These are phyloP conservation scores for Aspergillus neoniger DNA, from an alignment of 2,329 filamentous ascomycete species.

Conservation along the genomic window DNA sequence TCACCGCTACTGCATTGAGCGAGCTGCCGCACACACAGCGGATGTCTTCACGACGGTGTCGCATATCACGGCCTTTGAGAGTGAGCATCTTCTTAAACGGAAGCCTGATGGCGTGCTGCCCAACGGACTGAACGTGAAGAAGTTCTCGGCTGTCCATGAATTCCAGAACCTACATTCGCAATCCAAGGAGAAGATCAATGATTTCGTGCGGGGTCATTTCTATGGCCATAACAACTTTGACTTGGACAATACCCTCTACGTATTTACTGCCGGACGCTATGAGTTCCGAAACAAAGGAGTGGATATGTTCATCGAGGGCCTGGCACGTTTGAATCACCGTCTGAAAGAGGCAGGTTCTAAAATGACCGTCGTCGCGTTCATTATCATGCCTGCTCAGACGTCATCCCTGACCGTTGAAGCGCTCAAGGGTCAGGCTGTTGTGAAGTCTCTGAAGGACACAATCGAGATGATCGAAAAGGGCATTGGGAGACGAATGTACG, in stretches of 20 bases:
- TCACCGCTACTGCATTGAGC: conserved; percentile 97
- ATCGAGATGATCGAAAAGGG: conserved; percentile 89
- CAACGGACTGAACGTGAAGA: conserved; percentile 96
- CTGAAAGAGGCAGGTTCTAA: conserved; percentile 84
- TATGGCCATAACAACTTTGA: conserved; percentile 98
- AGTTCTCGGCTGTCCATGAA: conserved; percentile 97
- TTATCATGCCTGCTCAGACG: conserved; percentile 98
- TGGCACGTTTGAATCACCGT: conserved; percentile 90
- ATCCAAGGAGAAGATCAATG: conserved; percentile 96
- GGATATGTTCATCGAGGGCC: conserved; percentile 98
- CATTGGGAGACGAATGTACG: conserved; percentile 91
- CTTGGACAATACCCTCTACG: conserved; percentile 92
- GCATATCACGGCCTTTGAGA: conserved; percentile 97
- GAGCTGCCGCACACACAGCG: conserved; percentile 83
- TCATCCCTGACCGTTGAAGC: conserved; percentile 93
- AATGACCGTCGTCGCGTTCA: conserved; percentile 92
- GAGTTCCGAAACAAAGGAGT: conserved; percentile 98
- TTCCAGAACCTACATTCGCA: conserved; percentile 98
- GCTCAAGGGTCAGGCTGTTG: conserved; percentile 92
- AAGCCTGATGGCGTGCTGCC: conserved; percentile 96
- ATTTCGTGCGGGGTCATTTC: conserved; percentile 97
- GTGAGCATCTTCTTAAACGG: conserved; percentile 93
- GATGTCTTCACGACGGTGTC: conserved; percentile 99
- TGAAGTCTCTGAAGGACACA: conserved; percentile 93
- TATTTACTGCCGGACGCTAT: conserved; percentile 96